These are phyloP conservation scores for Corchorus olitorius DNA, from an alignment of 345 rosid species.

Conservation along the genomic window DNA sequence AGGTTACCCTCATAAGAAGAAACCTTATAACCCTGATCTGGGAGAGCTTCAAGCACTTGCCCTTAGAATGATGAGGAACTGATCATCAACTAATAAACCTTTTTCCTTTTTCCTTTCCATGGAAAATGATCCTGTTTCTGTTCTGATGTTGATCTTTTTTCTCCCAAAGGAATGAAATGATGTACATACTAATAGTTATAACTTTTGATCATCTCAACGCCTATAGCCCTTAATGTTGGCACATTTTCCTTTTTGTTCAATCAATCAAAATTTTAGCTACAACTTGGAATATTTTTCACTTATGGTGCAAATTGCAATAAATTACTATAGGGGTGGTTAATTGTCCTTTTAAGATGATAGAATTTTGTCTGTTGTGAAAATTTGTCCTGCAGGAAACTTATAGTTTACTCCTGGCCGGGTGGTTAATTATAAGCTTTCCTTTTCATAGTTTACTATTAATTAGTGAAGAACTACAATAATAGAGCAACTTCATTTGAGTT, in stretches of 20 bases:
- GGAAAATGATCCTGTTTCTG: not conserved
- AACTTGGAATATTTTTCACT: slow-evolving; percentile 13
- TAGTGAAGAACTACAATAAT: slow-evolving; percentile 10
- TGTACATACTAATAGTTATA: slow-evolving; percentile 23
- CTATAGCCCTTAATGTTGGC: slow-evolving; percentile 1
- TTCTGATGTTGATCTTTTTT: slow-evolving; percentile 14
- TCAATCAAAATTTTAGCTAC: not conserved
- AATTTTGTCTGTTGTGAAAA: slow-evolving; percentile 16
- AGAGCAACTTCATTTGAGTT: slow-evolving; percentile 18
- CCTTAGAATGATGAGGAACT: slow-evolving; percentile 82
- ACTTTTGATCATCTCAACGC: slow-evolving; percentile 14
- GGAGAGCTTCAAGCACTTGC: slow-evolving; percentile 92
- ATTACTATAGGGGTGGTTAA: slow-evolving; percentile 26
- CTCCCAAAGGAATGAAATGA: not conserved
- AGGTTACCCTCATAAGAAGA: slow-evolving; percentile 40
- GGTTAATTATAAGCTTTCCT: not conserved
- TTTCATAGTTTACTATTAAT: not conserved
- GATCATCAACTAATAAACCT: slow-evolving; percentile 6
- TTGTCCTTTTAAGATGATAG: slow-evolving; percentile 10
- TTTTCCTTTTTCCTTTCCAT: not conserved
- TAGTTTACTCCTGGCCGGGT: not conserved
- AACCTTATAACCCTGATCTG: slow-evolving; percentile 47
- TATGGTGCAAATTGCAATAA: not conserved
- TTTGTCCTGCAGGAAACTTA: not conserved
- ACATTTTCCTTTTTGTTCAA: slow-evolving; percentile 5